A percentile compares a stretch with the other conserved stretches of the same genome.
Conservation (phyloP, 2,329 filamentous ascomycete species). For the Chrysosporium keratinophilum region DNA sequence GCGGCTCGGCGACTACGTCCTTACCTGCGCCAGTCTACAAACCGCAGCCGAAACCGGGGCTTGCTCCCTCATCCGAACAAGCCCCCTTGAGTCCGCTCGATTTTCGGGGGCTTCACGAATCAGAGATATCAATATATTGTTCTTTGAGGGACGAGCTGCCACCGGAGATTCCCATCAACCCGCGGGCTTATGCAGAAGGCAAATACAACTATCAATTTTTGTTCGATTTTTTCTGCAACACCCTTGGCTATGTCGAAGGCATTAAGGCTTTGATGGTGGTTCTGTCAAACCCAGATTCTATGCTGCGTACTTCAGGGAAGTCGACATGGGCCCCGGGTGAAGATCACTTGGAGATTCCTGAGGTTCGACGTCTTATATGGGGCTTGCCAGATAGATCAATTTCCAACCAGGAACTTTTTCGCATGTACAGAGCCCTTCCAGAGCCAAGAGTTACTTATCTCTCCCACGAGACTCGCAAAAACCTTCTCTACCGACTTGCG, state of each 20-base stretch:
- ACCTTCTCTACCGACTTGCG: conserved; percentile 59
- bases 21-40: too few relatives aligned
- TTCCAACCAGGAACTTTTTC: conserved; percentile 42
- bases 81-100: not conserved
- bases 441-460: conserved; percentile 46
- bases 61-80: not conserved
- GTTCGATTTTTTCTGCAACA: conserved; percentile 14
- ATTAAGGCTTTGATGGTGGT: conserved; percentile 14
- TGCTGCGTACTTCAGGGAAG: conserved; percentile 12
- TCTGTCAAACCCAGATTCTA: conserved; percentile 16
- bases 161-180: not conserved
- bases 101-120: not conserved
- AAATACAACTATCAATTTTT: conserved; percentile 3
- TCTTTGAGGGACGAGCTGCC: conserved; percentile 1
- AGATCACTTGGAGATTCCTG: conserved; percentile 25
- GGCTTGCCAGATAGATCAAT: conserved; percentile 37
- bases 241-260: conserved; percentile 16
- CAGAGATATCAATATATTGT: conserved; percentile 1
- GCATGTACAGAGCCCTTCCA: conserved; percentile 44
- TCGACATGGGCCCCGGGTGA: conserved; percentile 10
- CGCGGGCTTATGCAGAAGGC: not conserved
- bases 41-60: too few relatives aligned
- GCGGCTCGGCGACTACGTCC: not conserved
- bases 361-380: conserved; percentile 31
- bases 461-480: conserved; percentile 44